phyloP scores from a whole-genome alignment of 2,329 filamentous ascomycete genomes.

The Teratosphaeria destructans region DNA sequence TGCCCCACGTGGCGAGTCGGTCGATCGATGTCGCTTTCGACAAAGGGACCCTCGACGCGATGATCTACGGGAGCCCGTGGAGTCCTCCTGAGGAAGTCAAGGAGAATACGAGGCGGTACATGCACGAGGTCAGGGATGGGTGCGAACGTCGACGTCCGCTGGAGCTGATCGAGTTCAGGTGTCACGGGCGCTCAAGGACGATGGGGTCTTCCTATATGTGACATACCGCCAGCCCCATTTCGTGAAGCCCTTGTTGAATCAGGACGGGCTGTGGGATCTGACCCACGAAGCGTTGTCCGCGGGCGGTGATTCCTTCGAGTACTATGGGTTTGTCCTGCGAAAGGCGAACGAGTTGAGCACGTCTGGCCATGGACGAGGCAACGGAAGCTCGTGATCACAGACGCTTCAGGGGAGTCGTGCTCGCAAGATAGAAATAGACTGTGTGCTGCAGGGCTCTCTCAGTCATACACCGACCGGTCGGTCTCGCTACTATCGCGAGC shows the following conservation, averaged over 20 bases:
- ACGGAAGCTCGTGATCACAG: no score
- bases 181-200: constrained; percentile 4
- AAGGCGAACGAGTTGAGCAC: not conserved
- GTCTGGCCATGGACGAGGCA: no score
- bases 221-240: constrained; percentile 48
- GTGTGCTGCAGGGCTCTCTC: no score
- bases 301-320: not conserved
- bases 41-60: constrained; percentile 23
- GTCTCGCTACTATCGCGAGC: no score
- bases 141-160: not conserved
- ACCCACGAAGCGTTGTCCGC: not conserved
- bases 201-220: constrained; percentile 25
- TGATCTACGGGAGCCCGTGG: constrained; percentile 4
- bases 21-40: constrained; percentile 46
- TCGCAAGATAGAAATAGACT: no score
- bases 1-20: constrained; percentile 23
- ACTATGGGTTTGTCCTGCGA: constrained; percentile 1
- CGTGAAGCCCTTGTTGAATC: constrained; percentile 33
- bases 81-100: constrained; percentile 14
- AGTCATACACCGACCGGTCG: no score
- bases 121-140: constrained; percentile 5
- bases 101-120: constrained; percentile 8
- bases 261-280: not conserved
- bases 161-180: constrained; percentile 9
- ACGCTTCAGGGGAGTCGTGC: no score